A percentile compares a stretch with the other conserved stretches of the same genome.
phyloP scores from a whole-genome alignment of 2,329 filamentous ascomycete species.

The Albifimbria verrucaria region DNA sequence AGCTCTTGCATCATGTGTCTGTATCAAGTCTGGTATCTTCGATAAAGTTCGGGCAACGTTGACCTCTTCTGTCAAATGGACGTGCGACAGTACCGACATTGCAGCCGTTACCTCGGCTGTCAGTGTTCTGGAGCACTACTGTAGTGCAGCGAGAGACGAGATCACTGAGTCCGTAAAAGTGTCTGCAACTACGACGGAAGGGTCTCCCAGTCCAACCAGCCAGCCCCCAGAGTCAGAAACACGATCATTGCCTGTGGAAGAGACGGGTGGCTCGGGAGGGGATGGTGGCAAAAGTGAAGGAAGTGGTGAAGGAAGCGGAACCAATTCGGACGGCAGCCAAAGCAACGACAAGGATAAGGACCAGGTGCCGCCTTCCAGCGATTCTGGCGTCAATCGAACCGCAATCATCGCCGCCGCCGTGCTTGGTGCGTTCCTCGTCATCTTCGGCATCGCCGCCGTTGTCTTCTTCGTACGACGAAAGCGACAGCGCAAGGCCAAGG shows the following conservation, averaged over 20 bases:
- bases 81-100: constrained; percentile 40
- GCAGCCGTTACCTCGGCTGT: constrained; percentile 45
- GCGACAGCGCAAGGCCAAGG: constrained; percentile 20
- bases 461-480: constrained; percentile 35
- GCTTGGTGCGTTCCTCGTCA: constrained; percentile 20
- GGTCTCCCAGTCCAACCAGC: constrained; percentile 12
- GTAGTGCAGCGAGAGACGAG: constrained; percentile 43
- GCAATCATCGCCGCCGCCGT: constrained; percentile 31
- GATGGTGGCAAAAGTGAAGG: constrained; percentile 5
- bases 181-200: constrained; percentile 22
- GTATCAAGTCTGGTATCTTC: constrained; percentile 46
- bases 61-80: constrained; percentile 39
- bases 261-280: constrained; percentile 19
- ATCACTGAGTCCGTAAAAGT: constrained; percentile 38
- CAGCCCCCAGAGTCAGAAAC: neutral
- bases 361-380: neutral
- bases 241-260: neutral
- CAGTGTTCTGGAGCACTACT: constrained; percentile 43
- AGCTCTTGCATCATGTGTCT: constrained; percentile 50
- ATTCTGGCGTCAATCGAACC: constrained; percentile 17
- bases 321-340: constrained; percentile 7
- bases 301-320: neutral
- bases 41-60: constrained; percentile 38
- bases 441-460: constrained; percentile 23
- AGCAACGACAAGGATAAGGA: constrained; percentile 4